Evolutionary conservation across 768 basidiomycete genomes (phyloP).

Genomic region (Rubroboletus pulcherrimus): DNA sequence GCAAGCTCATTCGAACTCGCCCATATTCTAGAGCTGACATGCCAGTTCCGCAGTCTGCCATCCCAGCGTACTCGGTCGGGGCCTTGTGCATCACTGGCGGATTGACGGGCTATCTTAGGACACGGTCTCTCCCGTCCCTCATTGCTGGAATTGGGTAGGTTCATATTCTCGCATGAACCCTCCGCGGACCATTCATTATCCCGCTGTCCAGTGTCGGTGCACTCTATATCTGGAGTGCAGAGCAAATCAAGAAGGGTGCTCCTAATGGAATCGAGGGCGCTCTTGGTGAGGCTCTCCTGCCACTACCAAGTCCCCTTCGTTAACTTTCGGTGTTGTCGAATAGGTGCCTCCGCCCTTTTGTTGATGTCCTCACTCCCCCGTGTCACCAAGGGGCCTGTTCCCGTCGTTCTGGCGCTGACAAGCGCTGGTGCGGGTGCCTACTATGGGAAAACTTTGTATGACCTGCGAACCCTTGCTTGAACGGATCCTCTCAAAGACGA

Average conservation of each 20-base stretch:
- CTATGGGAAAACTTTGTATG: constrained; percentile 60
- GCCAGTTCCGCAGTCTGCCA: constrained; percentile 57
- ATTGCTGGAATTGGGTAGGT: constrained; percentile 77
- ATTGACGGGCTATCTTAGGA: constrained; percentile 64
- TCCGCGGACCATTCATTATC: neutral
- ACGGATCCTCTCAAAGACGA: neutral
- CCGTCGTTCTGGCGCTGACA: constrained; percentile 56
- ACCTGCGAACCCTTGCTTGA: constrained; percentile 22
- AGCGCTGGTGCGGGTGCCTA: constrained; percentile 60
- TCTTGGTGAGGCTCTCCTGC: constrained; percentile 48
- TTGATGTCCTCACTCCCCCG: constrained; percentile 74
- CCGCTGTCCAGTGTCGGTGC: constrained; percentile 57
- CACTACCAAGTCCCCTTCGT: neutral
- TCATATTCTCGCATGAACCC: neutral
- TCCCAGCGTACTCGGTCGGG: constrained; percentile 78
- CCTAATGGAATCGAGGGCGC: constrained; percentile 75
- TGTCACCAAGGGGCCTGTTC: constrained; percentile 70
- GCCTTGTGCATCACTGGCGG: constrained; percentile 75
- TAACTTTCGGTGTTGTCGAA: neutral
- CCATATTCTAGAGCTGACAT: constrained; percentile 18
- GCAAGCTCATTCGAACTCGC: constrained; percentile 22
- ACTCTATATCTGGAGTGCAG: constrained; percentile 76
- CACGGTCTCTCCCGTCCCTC: constrained; percentile 76
- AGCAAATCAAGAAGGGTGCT: constrained; percentile 68
- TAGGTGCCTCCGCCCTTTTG: constrained; percentile 75